phyloP scores from a whole-genome alignment of 2,329 filamentous ascomycete genomes.

The Stemphylium lycopersici region DNA sequence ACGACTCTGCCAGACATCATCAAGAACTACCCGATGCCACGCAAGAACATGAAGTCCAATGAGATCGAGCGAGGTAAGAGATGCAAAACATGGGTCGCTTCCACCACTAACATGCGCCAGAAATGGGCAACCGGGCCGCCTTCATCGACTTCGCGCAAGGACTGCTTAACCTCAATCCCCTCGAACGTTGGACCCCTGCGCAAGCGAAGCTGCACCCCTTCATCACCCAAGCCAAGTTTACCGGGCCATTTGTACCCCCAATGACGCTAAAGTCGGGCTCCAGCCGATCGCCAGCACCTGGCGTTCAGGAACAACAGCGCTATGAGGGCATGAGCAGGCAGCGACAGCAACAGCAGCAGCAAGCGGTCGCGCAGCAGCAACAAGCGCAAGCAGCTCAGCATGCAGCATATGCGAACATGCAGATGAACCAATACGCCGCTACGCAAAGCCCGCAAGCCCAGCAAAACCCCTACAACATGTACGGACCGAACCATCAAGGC shows the following conservation, averaged over 20 bases:
- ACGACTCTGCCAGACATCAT: constrained; percentile 96
- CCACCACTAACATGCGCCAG: constrained; percentile 56
- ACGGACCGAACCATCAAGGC: constrained; percentile 68
- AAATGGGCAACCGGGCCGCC: constrained; percentile 97
- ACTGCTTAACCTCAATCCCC: constrained; percentile 88
- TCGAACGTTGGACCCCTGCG: constrained; percentile 96
- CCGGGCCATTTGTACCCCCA: constrained; percentile 91
- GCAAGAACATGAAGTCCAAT: constrained; percentile 98
- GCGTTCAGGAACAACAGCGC: constrained; percentile 94
- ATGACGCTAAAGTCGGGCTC: constrained; percentile 94
- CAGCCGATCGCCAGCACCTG: constrained; percentile 85
- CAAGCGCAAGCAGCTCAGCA: constrained; percentile 63
- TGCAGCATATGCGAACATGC: constrained; percentile 69
- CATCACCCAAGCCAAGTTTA: constrained; percentile 98
- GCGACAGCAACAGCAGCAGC: constrained; percentile 66
- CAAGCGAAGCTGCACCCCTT: constrained; percentile 98
- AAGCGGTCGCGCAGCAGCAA: constrained; percentile 62
- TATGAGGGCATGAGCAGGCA: constrained; percentile 94
- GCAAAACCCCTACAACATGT: constrained; percentile 82
- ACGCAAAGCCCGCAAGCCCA: constrained; percentile 52
- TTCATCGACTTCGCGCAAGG: constrained; percentile 99
- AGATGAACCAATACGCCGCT: constrained; percentile 61
- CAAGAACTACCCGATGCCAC: constrained; percentile 95
- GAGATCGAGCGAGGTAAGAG: constrained; percentile 90
- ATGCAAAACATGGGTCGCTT: neutral